Conservation (phyloP, 2,329 filamentous ascomycete species). For the Diaporthe eres region DNA sequence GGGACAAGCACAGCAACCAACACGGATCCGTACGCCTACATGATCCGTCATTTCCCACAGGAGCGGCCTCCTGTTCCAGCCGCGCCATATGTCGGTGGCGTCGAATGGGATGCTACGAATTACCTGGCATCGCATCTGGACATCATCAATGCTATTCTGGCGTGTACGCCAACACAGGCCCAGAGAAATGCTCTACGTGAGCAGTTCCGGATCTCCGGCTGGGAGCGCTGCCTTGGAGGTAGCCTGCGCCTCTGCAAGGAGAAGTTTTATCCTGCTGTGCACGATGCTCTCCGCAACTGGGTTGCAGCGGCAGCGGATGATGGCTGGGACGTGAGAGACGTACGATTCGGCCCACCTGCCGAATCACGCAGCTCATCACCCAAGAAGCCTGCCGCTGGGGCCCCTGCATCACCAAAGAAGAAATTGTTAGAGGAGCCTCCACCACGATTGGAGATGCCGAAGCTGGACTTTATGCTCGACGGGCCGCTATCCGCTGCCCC, state of each 20-base stretch:
- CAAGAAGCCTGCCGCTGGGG: conserved; percentile 55
- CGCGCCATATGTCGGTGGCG: conserved; percentile 94
- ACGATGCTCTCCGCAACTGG: conserved; percentile 91
- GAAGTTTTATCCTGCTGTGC: conserved; percentile 95
- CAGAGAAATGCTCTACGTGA: conserved; percentile 85
- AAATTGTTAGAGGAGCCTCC: conserved; percentile 66
- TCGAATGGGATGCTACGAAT: conserved; percentile 99
- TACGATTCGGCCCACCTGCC: conserved; percentile 78
- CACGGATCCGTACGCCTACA: conserved; percentile 66
- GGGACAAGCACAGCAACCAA: conserved; percentile 44
- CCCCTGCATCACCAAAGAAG: conserved; percentile 54
- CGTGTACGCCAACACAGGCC: conserved; percentile 77
- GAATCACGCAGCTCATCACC: conserved; percentile 60
- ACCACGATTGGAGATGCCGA: conserved; percentile 74
- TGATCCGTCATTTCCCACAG: conserved; percentile 82
- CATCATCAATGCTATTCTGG: conserved; percentile 90
- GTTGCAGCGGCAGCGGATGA: conserved; percentile 89
- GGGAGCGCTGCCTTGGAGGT: conserved; percentile 89
- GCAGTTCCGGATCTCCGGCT: conserved; percentile 85
- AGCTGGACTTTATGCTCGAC: conserved; percentile 64
- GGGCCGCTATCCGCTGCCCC: conserved; percentile 40
- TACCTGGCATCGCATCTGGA: conserved; percentile 95
- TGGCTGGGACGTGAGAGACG: conserved; percentile 86
- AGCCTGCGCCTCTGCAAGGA: conserved; percentile 94
- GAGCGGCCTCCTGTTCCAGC: conserved; percentile 92